Percentiles rank a stretch among this genome's conserved stretches.
Evolutionary conservation across 352 stramenopile species (phyloP).

Genomic region (Pythium brassicae): DNA sequence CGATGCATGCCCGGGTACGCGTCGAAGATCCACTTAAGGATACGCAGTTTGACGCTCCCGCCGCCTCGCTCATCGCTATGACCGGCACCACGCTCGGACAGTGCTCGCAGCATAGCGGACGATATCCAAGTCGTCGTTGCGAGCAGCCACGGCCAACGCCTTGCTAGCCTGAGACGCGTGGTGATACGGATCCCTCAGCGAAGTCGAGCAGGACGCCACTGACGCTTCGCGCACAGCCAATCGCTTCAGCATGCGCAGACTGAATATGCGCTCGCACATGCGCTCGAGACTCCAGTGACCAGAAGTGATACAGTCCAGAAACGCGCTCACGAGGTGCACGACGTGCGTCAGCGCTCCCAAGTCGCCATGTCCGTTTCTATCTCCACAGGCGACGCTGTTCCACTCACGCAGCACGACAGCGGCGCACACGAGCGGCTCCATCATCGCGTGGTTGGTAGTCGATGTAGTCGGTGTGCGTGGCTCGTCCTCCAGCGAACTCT

Average conservation of each 20-base stretch:
- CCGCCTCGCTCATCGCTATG: background rate
- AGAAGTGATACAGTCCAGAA: too few species aligned
- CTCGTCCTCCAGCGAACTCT: too few species aligned
- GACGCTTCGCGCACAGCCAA: background rate
- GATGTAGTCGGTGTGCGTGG: too few species aligned
- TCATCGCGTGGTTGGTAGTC: too few species aligned
- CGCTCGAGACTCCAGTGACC: too few species aligned
- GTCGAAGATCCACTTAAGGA: background rate
- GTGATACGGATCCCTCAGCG: slow-evolving; percentile 4
- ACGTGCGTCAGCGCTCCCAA: too few species aligned
- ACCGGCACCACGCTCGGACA: background rate
- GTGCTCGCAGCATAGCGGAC: background rate
- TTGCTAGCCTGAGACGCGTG: background rate
- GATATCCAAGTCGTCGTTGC: background rate
- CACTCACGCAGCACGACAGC: too few species aligned
- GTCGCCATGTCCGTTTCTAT: too few species aligned
- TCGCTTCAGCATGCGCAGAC: background rate
- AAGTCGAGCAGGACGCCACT: background rate
- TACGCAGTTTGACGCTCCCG: background rate
- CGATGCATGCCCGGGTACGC: background rate
- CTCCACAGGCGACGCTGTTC: too few species aligned
- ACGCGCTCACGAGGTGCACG: too few species aligned
- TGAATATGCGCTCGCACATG: background rate
- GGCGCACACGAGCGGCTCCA: too few species aligned
- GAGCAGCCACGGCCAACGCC: background rate